Evolutionary conservation across 345 rosid species (phyloP), one percentile per base, ranked within the genome.

Genomic region (Lepidium didymum): DNA sequence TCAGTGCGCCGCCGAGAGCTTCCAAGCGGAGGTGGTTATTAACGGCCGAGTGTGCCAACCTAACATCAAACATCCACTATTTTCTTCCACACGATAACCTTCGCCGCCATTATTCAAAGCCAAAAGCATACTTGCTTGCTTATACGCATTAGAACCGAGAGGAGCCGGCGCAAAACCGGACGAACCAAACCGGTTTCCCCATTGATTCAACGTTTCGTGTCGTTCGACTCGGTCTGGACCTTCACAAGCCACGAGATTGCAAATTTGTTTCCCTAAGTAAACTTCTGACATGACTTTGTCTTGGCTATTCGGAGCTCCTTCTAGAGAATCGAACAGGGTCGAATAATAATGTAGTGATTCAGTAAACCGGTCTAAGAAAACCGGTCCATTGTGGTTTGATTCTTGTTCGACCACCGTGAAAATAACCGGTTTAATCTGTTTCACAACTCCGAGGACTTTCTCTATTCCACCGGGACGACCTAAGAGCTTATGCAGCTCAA

Each of bases 1-100:
- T 82, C 86, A 73, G 29, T 75, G 54, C 46, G 46, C 65, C 68
- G 25, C 41, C 58, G 60, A 31, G 38, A 73, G 80, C 35, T 77
- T 81, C 98, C 98, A 92, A 15, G 98, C 96, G 1, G 96, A 90
- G 58, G 98, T 84, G 45, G 96, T 84, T 4, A 92, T 84, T 11
- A 92, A 86, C 14, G 96, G 93, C 4, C 95, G 81, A 0, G 87
- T 87, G 31, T 92, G 92, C 98, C 96, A 92, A 21, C 96, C 96
- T 52, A 92, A 82, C 86, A 84, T 86, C 61, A 92, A 49, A 72
- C 96, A 85, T 2, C 96, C 98, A 10, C 72, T 71, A 13, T 71
- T 85, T 81, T 92, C 98, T 74, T 92, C 98, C 78, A 92, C 98
- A 33, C 81, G 70, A 57, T 87, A 92, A 31, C 98, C 98, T 16